Evolutionary conservation across 768 basidiomycete genomes (phyloP).

Genomic region (Nidularia sp.): DNA sequence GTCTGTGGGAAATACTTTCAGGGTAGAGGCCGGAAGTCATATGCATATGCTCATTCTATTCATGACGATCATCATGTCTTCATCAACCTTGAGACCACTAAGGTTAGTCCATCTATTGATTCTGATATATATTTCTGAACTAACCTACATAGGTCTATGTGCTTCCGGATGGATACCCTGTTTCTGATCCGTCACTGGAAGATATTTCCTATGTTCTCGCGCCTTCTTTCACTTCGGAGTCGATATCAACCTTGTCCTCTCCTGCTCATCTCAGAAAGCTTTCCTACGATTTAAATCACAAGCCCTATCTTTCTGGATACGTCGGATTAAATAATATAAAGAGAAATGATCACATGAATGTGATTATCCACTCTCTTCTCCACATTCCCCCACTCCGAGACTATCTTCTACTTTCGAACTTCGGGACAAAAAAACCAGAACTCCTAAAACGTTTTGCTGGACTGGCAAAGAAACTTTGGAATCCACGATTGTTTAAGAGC

Average conservation of each 20-base stretch:
- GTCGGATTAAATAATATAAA: constrained; percentile 98
- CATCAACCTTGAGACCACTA: constrained; percentile 90
- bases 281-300: constrained; percentile 80
- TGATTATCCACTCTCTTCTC: constrained; percentile 88
- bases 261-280: constrained; percentile 60
- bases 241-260: constrained; percentile 53
- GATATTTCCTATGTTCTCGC: constrained; percentile 90
- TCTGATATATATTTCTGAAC: not conserved
- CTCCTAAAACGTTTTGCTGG: constrained; percentile 83
- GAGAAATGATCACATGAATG: constrained; percentile 95
- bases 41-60: constrained; percentile 95
- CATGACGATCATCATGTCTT: constrained; percentile 99
- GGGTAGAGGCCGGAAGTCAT: constrained; percentile 89
- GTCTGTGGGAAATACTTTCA: constrained; percentile 99
- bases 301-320: constrained; percentile 87
- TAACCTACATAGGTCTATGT: constrained; percentile 76
- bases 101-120: constrained; percentile 44
- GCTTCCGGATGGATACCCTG: constrained; percentile 93
- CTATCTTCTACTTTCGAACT: constrained; percentile 75
- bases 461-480: constrained; percentile 94
- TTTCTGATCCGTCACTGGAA: constrained; percentile 93
- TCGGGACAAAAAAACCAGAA: constrained; percentile 75
- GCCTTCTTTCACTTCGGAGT: constrained; percentile 73
- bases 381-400: constrained; percentile 90
- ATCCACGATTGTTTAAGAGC: constrained; percentile 92